These are phyloP conservation scores for Thermomucor indicae-seudaticae DNA, from an alignment of 371 early-diverging fungal genomes.

Conservation along the genomic window DNA sequence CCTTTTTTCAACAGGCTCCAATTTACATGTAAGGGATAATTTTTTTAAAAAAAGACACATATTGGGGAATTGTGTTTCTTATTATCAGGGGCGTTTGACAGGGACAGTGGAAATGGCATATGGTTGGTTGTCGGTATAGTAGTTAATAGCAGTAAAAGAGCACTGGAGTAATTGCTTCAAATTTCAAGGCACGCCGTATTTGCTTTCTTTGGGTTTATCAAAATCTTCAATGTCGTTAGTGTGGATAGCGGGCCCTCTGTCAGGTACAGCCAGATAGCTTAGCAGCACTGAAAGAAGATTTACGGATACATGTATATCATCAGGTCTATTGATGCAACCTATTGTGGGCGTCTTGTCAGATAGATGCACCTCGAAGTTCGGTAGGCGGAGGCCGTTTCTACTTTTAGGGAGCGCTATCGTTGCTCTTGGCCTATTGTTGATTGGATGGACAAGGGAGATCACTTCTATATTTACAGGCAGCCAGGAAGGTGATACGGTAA, in stretches of 20 bases:
- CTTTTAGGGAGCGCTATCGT: conserved; percentile 65
- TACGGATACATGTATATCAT: neutral
- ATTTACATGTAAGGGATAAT: conserved; percentile 39
- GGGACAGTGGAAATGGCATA: conserved; percentile 73
- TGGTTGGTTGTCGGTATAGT: conserved; percentile 19
- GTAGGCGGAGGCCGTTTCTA: conserved; percentile 74
- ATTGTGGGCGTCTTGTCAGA: conserved; percentile 79
- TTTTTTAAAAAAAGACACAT: neutral
- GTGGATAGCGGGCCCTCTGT: conserved; percentile 97
- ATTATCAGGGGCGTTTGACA: conserved; percentile 2
- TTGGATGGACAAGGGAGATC: conserved; percentile 84
- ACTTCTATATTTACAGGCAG: conserved; percentile 35
- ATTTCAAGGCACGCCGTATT: conserved; percentile 81
- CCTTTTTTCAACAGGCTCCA: conserved; percentile 24
- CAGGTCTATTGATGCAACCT: conserved; percentile 81
- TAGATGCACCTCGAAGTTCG: conserved; percentile 59
- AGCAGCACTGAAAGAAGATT: neutral
- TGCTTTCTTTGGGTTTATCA: conserved; percentile 80
- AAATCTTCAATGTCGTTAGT: conserved; percentile 86
- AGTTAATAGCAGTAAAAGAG: neutral
- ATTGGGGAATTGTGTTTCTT: neutral
- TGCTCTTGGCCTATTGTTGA: conserved; percentile 56
- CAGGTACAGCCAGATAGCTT: conserved; percentile 48
- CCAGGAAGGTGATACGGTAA: conserved; percentile 36
- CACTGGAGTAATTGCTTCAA: neutral